Conservation (phyloP, 768 basidiomycete genomes). For the Hydnomerulius pinastri region DNA sequence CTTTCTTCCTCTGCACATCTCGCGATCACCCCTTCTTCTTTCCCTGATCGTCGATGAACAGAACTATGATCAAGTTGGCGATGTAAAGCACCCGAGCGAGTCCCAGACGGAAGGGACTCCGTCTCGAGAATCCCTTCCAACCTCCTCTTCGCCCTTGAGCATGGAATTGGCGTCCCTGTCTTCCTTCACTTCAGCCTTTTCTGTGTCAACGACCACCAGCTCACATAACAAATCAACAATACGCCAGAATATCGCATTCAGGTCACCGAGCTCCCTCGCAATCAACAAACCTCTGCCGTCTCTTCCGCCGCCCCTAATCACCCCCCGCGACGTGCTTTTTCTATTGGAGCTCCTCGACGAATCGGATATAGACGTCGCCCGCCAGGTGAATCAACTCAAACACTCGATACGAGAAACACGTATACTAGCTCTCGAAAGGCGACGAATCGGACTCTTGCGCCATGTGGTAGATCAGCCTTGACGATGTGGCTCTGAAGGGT, state of each 20-base stretch:
- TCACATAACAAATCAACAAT: no score
- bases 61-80: no score
- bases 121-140: neutral
- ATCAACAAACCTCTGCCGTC: neutral
- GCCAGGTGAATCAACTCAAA: constrained; percentile 19
- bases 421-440: constrained; percentile 8
- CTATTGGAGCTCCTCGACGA: constrained; percentile 37
- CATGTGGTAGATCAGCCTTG: no score
- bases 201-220: no score
- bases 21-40: constrained; percentile 33
- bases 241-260: no score
- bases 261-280: neutral
- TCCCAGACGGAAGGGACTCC: neutral
- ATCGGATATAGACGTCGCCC: constrained; percentile 35
- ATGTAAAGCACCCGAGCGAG: no score
- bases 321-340: constrained; percentile 28
- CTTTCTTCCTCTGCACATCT: constrained; percentile 27
- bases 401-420: constrained; percentile 24
- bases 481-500: no score
- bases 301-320: constrained; percentile 11
- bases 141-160: neutral
- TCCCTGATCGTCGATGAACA: no score
- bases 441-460: no score
- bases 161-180: neutral
- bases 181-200: neutral